Base-by-base conservation (phyloP, 2,329 filamentous ascomycete genomes). In the Raffaelea deltoideospora region DNA sequence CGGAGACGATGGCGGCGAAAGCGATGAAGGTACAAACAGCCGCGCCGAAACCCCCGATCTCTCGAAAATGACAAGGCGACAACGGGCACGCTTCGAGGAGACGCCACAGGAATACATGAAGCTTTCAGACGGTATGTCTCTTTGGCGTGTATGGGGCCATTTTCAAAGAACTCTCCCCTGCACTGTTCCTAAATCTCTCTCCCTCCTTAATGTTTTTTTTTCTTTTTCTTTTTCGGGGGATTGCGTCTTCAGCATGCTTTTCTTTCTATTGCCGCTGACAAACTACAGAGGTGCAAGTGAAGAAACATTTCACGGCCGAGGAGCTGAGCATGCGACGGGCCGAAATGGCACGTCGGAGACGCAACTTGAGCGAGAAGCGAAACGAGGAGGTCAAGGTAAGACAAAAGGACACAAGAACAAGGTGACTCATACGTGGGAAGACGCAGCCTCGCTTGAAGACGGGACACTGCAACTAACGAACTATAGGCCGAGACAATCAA, bases 401-500 rank as follows among this genome's bases (percentile, higher is more conserved):
- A 28, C 11, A 23, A 10, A 42, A 36, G 15, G 27, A 11, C 10
- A 41, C 33, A 10, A 14, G 22, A 10, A 17, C 20, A 33, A 26
- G 22, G 14, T 31, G 3, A 23, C 36, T 22, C n/a, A n/a, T 17
- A 15, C 28, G 14, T 30, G 28, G 28, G 7, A 17, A 18, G 27
- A 28, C 27, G 10, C 27, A 10, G n/a, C 27, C 4, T 17, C 28
- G 15, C n/a, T 11, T 27, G 13, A 8, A 26, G 8, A 26, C 23
- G 13, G 13, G 13, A 26, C 23, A 26, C 23, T 26, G 23, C 23
- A 6, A 15, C 18, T 30, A 35, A 35, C 26, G 10, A 14, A 19
- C 40, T n/a, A n/a, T n/a, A 87, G 81, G 83, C 85, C 71, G 83
- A 88, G 63, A 90, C 83, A 0, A 88, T 90, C 68, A 87, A 90